These are phyloP conservation scores for Penicillium ochrochloron DNA, from an alignment of 495 filamentous ascomycete genomes.

Conservation along the genomic window DNA sequence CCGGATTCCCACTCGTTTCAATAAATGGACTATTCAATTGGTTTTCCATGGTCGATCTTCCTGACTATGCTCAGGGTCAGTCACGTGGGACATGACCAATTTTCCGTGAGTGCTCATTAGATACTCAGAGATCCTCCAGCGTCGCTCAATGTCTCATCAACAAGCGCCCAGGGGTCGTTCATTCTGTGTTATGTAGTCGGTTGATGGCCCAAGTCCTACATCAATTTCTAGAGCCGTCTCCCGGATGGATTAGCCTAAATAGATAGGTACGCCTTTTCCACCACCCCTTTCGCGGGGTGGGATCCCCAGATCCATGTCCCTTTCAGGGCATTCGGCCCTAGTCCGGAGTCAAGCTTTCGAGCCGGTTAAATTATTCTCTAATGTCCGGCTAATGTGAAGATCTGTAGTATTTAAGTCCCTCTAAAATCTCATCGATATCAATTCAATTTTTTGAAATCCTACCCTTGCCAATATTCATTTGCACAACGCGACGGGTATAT, in stretches of 20 bases:
- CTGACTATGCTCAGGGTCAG: neutral
- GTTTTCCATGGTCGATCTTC: neutral
- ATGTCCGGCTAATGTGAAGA: neutral
- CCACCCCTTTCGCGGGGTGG: neutral
- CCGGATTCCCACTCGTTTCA: neutral
- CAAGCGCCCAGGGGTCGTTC: neutral
- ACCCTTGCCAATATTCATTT: conserved; percentile 1
- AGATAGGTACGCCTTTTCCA: conserved; percentile 1
- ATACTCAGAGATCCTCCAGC: neutral
- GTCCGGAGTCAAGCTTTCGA: neutral
- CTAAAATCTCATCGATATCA: conserved; percentile 2
- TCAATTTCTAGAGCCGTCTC: neutral
- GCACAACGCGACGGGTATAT: neutral
- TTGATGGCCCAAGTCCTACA: neutral
- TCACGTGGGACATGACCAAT: neutral
- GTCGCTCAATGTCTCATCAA: neutral
- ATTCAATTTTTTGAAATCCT: conserved; percentile 2
- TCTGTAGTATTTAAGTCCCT: neutral
- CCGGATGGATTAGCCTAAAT: conserved; percentile 1
- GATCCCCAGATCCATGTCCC: neutral
- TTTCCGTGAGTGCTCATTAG: neutral
- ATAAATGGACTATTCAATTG: neutral
- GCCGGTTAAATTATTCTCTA: conserved; percentile 1
- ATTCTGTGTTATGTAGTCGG: neutral
- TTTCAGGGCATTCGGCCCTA: neutral